These are phyloP conservation scores for Apiospora phragmitis DNA, from an alignment of 2,329 filamentous ascomycete species.

Conservation along the genomic window DNA sequence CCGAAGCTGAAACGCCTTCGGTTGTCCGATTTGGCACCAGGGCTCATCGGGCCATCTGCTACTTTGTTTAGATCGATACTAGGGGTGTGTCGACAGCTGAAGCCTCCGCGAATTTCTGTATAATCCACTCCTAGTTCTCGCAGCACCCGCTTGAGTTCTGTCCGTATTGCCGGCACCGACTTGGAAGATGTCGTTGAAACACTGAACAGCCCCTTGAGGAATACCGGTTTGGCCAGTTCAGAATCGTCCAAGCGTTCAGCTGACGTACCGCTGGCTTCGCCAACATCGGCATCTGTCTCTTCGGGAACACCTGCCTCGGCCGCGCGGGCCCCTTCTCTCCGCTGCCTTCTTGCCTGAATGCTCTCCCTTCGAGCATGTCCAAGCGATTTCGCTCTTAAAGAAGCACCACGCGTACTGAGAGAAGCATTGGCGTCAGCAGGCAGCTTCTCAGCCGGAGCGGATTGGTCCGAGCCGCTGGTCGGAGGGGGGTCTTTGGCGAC, in stretches of 20 bases:
- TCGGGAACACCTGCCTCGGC: slow-evolving; percentile 83
- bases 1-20: slow-evolving; percentile 83
- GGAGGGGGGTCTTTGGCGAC: slow-evolving; percentile 61
- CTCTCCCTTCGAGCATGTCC: slow-evolving; percentile 89
- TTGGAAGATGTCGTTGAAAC: slow-evolving; percentile 96
- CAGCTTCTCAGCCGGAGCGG: slow-evolving; percentile 55
- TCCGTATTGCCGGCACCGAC: slow-evolving; percentile 79
- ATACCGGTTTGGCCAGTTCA: slow-evolving; percentile 90
- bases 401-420: slow-evolving; percentile 57
- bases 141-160: slow-evolving; percentile 88
- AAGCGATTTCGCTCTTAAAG: slow-evolving; percentile 79
- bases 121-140: slow-evolving; percentile 88
- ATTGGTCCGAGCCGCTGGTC: slow-evolving; percentile 80
- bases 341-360: slow-evolving; percentile 80
- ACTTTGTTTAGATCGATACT: slow-evolving; percentile 85
- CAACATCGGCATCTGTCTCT: slow-evolving; percentile 82
- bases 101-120: slow-evolving; percentile 89
- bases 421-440: slow-evolving; percentile 52
- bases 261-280: slow-evolving; percentile 60
- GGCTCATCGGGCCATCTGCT: slow-evolving; percentile 62
- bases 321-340: slow-evolving; percentile 70
- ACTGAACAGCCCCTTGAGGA: slow-evolving; percentile 93
- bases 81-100: slow-evolving; percentile 83
- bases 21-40: slow-evolving; percentile 59
- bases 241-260: slow-evolving; percentile 65